Evolutionary conservation across 75 land plant species (phyloP), one percentile per base, ranked within the genome.

Genomic region (Pinus tabuliformis): DNA sequence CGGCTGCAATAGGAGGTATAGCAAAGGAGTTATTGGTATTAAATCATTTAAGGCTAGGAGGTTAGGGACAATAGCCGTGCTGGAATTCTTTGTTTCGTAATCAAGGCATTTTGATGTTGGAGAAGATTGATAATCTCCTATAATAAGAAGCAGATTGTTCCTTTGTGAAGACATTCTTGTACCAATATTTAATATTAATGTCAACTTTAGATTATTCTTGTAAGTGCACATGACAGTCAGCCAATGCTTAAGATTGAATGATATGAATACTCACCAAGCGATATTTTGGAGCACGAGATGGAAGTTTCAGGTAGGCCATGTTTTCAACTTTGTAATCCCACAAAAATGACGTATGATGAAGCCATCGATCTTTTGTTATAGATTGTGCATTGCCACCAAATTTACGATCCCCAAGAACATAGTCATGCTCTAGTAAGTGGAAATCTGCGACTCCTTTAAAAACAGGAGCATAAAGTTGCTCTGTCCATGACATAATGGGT

Each of bases 321-420:
- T 87, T 91, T 36, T 63, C 63, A 57, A 76, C 76, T 24, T 84
- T 84, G 56, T 81, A 93, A 70, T 93, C 92, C 96, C 96, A 93
- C 49, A 93, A 76, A 77, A 93, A 93, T 21, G 96, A 93, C 21
- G 96, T 93, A 78, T 93, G 96, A 80, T 93, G 96, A 57, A 93
- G 81, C 87, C 91, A 93, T 4, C 94, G 81, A 26, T 78, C 86
- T 76, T 91, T 93, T 3, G 82, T 86, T 71, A 93, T 93, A 1
- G 92, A 88, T 75, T 91, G 91, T 45, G 96, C 96, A 81, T 91
- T 93, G n/a, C 96, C 96, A 64, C 94, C 94, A 78, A 89, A 91
- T 78, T 93, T 93, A 30, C 45, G 80, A 75, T 91, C 82, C 11
- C 90, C 92, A 79, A 93, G 81, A 5, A 86, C 92, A 88, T 93